A percentile compares a stretch with the other conserved stretches of the same genome.
phyloP scores from a whole-genome alignment of 805 yeast species.

The Sugiyamaella smithiae region DNA sequence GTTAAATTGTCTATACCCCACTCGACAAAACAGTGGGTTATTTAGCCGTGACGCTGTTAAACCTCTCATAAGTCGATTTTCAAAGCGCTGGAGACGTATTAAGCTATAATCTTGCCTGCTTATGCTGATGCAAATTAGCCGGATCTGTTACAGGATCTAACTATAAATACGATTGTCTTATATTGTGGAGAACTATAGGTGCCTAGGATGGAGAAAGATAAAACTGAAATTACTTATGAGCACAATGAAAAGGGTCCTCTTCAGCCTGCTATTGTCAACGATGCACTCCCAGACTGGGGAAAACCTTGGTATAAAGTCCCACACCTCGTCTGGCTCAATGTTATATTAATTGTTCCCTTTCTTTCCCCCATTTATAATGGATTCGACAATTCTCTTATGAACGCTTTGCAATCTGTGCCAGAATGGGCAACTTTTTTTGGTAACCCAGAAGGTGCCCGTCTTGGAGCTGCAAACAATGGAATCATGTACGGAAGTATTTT shows the following conservation, averaged over 20 bases:
- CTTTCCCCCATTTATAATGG: slow-evolving; percentile 18
- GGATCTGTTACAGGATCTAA: no score
- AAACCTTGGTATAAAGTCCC: slow-evolving; percentile 2
- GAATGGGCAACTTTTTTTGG: slow-evolving; percentile 18
- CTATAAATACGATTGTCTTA: no score
- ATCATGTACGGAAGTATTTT: slow-evolving; percentile 57
- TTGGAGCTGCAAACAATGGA: slow-evolving; percentile 16
- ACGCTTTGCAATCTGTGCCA: slow-evolving; percentile 26
- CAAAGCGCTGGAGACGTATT: no score
- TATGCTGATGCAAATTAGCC: no score
- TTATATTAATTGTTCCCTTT: slow-evolving; percentile 14
- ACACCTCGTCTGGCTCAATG: slow-evolving; percentile 16
- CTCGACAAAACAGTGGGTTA: no score
- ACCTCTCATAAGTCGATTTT: no score
- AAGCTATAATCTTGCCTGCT: no score
- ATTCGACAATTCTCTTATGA: slow-evolving; percentile 18
- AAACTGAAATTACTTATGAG: not conserved
- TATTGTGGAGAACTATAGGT: no score
- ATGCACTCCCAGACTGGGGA: not conserved
- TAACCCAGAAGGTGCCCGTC: slow-evolving; percentile 15
- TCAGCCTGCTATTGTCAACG: not conserved
- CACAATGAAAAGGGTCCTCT: not conserved
- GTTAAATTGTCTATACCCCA: no score
- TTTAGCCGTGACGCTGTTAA: no score
- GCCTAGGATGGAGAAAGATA: no score